Percentiles rank a stretch among this genome's conserved stretches.
phyloP scores from a whole-genome alignment of 495 filamentous ascomycete genomes.

The Talaromyces thailandensis region DNA sequence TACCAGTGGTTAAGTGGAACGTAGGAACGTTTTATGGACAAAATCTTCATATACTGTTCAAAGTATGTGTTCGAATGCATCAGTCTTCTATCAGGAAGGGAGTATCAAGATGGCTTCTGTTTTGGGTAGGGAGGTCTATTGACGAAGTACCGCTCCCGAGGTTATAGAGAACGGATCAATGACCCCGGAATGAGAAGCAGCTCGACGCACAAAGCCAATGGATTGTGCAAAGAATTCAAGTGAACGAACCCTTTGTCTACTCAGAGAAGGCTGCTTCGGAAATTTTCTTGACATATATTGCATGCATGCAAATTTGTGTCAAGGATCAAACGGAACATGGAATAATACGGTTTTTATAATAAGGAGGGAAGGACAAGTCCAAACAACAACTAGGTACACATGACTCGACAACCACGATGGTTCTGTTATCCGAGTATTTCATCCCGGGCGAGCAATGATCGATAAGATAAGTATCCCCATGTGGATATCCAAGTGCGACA shows the following conservation, averaged over 20 bases:
- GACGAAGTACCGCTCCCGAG: too few relatives aligned
- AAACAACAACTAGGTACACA: background rate
- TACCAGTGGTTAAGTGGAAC: background rate
- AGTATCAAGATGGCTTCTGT: background rate
- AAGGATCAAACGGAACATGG: background rate
- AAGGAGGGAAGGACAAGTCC: background rate
- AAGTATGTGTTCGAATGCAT: background rate
- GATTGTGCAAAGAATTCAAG: background rate
- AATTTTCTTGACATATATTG: background rate
- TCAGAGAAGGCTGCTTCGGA: background rate
- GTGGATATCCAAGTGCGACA: background rate
- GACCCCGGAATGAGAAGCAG: too few relatives aligned
- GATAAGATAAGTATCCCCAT: background rate
- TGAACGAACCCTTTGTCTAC: background rate
- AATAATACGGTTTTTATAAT: too few relatives aligned
- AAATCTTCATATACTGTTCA: background rate
- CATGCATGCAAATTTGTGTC: background rate
- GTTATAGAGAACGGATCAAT: too few relatives aligned
- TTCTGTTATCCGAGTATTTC: background rate
- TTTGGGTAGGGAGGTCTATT: background rate
- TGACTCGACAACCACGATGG: background rate
- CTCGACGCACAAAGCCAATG: background rate
- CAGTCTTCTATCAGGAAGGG: background rate
- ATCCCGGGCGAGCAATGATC: background rate
- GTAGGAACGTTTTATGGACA: background rate